phyloP scores from a whole-genome alignment of 768 basidiomycete species.

The Clavulina sp. region DNA sequence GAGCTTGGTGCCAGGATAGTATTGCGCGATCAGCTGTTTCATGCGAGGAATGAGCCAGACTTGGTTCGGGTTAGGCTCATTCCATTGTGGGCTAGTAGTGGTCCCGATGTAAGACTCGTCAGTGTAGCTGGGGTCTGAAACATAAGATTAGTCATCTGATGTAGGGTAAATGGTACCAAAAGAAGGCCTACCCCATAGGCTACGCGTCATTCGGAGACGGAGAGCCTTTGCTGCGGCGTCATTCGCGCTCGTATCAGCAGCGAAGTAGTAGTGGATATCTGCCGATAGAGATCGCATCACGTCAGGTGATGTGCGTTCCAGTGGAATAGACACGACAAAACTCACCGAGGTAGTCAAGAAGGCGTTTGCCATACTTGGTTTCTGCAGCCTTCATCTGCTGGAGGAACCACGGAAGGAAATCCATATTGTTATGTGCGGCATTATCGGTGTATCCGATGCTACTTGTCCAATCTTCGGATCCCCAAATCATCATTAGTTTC shows the following conservation, averaged over 20 bases:
- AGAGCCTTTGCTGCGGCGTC: conserved; percentile 34
- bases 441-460: conserved; percentile 30
- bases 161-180: neutral
- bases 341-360: conserved; percentile 39
- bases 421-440: conserved; percentile 32
- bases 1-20: conserved; percentile 39
- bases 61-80: conserved; percentile 28
- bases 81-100: conserved; percentile 28
- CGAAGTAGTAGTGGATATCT: conserved; percentile 37
- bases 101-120: conserved; percentile 35
- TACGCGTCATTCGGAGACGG: conserved; percentile 32
- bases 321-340: conserved; percentile 11
- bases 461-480: conserved; percentile 34
- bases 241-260: conserved; percentile 34
- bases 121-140: conserved; percentile 26
- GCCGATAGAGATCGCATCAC: neutral
- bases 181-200: conserved; percentile 31
- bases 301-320: conserved; percentile 9
- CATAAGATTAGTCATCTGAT: neutral
- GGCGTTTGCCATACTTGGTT: conserved; percentile 22
- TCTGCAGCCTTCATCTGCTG: conserved; percentile 28
- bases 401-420: conserved; percentile 42
- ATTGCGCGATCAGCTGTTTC: conserved; percentile 28
- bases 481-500: neutral
- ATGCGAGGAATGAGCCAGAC: conserved; percentile 34